Conservation (phyloP, 805 yeast genomes). For the Monosporozyma aquatica region DNA sequence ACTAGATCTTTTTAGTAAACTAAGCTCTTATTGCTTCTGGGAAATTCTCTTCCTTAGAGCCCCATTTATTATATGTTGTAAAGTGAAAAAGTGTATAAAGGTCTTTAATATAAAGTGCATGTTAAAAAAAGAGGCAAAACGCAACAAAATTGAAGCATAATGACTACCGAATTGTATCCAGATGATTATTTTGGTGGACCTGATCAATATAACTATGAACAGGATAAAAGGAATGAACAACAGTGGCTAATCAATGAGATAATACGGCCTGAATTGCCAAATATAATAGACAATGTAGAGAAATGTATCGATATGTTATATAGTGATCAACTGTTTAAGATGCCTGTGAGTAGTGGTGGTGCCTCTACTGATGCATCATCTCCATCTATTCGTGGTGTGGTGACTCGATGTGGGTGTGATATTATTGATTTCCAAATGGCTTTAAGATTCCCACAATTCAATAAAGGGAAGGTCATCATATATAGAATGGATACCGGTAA, state of each 20-base stretch:
- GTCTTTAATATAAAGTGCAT: too few species aligned
- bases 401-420: slow-evolving; percentile 46
- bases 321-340: slow-evolving; percentile 37
- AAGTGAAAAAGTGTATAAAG: too few species aligned
- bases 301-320: slow-evolving; percentile 35
- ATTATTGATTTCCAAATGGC: slow-evolving; percentile 40
- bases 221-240: slow-evolving; percentile 24
- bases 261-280: slow-evolving; percentile 40
- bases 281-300: slow-evolving; percentile 36
- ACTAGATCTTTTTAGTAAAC: too few species aligned
- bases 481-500: slow-evolving; percentile 31
- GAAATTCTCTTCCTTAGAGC: too few species aligned
- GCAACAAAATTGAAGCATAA: slow-evolving; percentile 2
- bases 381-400: slow-evolving; percentile 44
- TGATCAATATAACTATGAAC: slow-evolving; percentile 6
- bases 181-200: slow-evolving; percentile 19
- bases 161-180: slow-evolving; percentile 32
- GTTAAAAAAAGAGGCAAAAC: too few species aligned
- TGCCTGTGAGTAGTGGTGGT: slow-evolving; percentile 37
- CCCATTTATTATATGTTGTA: too few species aligned
- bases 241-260: slow-evolving; percentile 41
- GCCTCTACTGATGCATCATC: background rate
- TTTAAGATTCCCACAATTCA: slow-evolving; percentile 31
- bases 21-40: too few species aligned
- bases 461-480: slow-evolving; percentile 36